Evolutionary conservation across 208 protist genomes (phyloP).

Genomic region (Leishmania major): DNA sequence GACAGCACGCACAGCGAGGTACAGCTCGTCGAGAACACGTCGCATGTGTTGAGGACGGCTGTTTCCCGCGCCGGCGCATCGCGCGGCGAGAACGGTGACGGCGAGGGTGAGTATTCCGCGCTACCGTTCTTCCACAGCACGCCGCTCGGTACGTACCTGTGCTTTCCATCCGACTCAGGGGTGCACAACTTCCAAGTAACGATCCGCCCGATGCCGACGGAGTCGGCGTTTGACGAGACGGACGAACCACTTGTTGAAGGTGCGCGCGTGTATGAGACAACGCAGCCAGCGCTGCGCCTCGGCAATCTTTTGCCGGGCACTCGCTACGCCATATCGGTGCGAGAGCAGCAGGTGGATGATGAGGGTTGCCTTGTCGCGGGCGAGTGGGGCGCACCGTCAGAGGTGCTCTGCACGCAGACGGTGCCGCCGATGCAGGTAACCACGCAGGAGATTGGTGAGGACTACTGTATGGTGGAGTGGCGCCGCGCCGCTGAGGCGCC

Average conservation of each 20-base stretch:
- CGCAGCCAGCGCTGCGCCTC: constrained; percentile 82
- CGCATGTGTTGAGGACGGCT: not conserved
- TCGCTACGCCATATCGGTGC: constrained; percentile 80
- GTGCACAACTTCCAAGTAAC: constrained; percentile 92
- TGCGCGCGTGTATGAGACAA: constrained; percentile 89
- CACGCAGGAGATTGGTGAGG: constrained; percentile 89
- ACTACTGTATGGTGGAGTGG: constrained; percentile 90
- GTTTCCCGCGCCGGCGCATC: constrained; percentile 10
- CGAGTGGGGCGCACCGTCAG: constrained; percentile 67
- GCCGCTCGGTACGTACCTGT: constrained; percentile 39
- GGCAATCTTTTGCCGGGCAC: constrained; percentile 83
- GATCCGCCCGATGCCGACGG: constrained; percentile 69
- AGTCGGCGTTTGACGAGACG: constrained; percentile 72
- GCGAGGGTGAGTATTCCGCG: constrained; percentile 23
- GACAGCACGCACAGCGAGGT: not conserved
- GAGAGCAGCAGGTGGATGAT: constrained; percentile 79
- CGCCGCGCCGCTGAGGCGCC: constrained; percentile 34
- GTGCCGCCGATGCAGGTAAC: constrained; percentile 70
- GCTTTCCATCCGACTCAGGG: constrained; percentile 67
- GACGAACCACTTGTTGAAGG: constrained; percentile 86
- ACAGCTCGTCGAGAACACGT: not conserved
- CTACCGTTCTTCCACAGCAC: constrained; percentile 7
- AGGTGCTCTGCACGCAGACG: constrained; percentile 66
- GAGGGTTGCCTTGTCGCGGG: constrained; percentile 51
- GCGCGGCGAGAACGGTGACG: constrained; percentile 12